A percentile compares a stretch with the other conserved stretches of the same genome.
Conservation (phyloP, 352 stramenopile genomes). For the Elongisporangium senticosum region DNA sequence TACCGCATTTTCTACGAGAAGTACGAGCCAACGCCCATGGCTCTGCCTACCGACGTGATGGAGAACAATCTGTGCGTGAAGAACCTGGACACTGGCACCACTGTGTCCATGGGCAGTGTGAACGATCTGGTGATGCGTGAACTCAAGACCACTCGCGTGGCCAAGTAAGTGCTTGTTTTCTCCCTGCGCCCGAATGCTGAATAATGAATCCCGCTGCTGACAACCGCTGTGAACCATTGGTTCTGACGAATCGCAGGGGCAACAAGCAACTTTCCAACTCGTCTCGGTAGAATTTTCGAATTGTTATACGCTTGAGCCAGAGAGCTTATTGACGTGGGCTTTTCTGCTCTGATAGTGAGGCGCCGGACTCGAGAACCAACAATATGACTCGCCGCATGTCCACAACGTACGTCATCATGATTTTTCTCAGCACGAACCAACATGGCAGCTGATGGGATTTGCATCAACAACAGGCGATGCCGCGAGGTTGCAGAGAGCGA, state of each 20-base stretch:
- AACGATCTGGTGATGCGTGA: conserved; percentile 78
- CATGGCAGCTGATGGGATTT: neutral
- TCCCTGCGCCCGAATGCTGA: too few species aligned
- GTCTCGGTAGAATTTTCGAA: conserved; percentile 25
- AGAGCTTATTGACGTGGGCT: neutral
- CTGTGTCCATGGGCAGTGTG: conserved; percentile 64
- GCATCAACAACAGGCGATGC: conserved; percentile 19
- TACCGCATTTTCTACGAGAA: conserved; percentile 88
- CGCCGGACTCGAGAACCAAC: conserved; percentile 48
- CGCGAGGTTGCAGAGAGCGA: conserved; percentile 32
- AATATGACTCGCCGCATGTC: conserved; percentile 43
- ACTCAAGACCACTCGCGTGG: conserved; percentile 45
- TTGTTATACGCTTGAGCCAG: neutral
- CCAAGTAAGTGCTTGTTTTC: conserved; percentile 12
- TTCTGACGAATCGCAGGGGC: conserved; percentile 11
- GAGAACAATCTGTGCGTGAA: conserved; percentile 74
- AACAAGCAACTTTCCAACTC: conserved; percentile 58
- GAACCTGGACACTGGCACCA: conserved; percentile 77
- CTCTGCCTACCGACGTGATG: conserved; percentile 39
- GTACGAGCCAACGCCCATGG: conserved; percentile 69
- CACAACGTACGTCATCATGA: conserved; percentile 45
- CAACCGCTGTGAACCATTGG: neutral
- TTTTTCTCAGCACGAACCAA: neutral
- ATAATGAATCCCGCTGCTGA: neutral
- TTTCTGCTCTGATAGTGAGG: conserved; percentile 27